Evolutionary conservation across 2,329 filamentous ascomycete genomes (phyloP).

Genomic region (Sporothrix humicola): DNA sequence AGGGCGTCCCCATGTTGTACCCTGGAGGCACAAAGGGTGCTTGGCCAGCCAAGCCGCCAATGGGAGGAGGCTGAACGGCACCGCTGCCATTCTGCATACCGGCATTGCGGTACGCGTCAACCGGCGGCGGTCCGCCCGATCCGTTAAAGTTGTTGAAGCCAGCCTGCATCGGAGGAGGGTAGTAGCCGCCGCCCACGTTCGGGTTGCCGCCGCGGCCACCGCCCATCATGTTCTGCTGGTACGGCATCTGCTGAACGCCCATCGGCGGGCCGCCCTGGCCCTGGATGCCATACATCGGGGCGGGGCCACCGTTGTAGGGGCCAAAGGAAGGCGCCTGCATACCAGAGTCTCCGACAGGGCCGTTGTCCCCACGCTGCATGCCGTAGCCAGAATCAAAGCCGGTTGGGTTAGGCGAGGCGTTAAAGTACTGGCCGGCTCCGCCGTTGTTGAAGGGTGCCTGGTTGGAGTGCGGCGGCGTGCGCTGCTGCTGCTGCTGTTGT

Average conservation of each 20-base stretch:
- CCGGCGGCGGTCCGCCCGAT: conserved; percentile 48
- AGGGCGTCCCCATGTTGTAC: conserved; percentile 54
- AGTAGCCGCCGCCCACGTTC: conserved; percentile 54
- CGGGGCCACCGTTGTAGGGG: conserved; percentile 29
- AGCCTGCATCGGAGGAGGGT: conserved; percentile 59
- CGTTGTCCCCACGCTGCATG: conserved; percentile 58
- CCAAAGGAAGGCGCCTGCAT: conserved; percentile 33
- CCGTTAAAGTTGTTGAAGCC: conserved; percentile 59
- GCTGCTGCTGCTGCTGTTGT: conserved; percentile 48
- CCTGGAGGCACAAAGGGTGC: conserved; percentile 55
- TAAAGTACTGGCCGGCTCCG: conserved; percentile 58
- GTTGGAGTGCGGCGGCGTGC: conserved; percentile 35
- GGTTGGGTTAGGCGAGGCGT: conserved; percentile 51
- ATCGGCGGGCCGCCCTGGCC: conserved; percentile 45
- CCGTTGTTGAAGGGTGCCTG: conserved; percentile 33
- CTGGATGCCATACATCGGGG: conserved; percentile 33
- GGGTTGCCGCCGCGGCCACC: conserved; percentile 58
- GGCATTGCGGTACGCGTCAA: conserved; percentile 63
- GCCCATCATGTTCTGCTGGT: conserved; percentile 63
- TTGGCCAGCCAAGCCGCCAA: conserved; percentile 42
- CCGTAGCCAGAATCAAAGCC: conserved; percentile 60
- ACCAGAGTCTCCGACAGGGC: conserved; percentile 47
- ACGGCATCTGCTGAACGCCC: conserved; percentile 53
- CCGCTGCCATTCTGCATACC: conserved; percentile 56
- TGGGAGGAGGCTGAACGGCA: conserved; percentile 53